Percentiles rank a stretch among this genome's conserved stretches.
Evolutionary conservation across 495 filamentous ascomycete species (phyloP).

Genomic region (Talaromyces nanjingensis): DNA sequence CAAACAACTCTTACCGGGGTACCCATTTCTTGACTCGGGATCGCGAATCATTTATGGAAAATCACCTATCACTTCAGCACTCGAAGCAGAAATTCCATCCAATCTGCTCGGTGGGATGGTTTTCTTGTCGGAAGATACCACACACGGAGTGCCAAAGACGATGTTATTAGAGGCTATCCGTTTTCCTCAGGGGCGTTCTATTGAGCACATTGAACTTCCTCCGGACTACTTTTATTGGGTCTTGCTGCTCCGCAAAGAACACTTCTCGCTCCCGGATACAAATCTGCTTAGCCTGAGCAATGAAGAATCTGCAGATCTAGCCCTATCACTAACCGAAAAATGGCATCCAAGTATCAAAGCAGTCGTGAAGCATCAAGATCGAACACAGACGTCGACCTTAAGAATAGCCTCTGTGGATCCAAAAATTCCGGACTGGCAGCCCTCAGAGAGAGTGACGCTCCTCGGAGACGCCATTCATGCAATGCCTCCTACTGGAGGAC

Average conservation of each 20-base stretch:
- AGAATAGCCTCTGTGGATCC: slow-evolving; percentile 31
- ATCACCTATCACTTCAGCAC: slow-evolving; percentile 24
- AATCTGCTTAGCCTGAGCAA: slow-evolving; percentile 15
- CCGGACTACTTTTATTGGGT: slow-evolving; percentile 37
- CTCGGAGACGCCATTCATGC: slow-evolving; percentile 55
- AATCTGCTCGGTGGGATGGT: slow-evolving; percentile 22
- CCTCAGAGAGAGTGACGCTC: slow-evolving; percentile 44
- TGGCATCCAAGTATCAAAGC: slow-evolving; percentile 28
- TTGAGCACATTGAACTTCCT: slow-evolving; percentile 15
- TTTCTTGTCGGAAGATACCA: slow-evolving; percentile 20
- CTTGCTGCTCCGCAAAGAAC: slow-evolving; percentile 17
- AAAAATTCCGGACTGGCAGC: slow-evolving; percentile 25
- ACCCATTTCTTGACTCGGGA: slow-evolving; percentile 32
- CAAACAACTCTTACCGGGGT: slow-evolving; percentile 34
- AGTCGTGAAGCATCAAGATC: slow-evolving; percentile 29
- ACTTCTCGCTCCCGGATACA: slow-evolving; percentile 15
- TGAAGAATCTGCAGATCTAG: slow-evolving; percentile 18
- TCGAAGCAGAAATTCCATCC: slow-evolving; percentile 17
- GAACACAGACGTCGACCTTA: slow-evolving; percentile 22
- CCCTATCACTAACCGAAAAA: slow-evolving; percentile 15
- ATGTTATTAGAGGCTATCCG: slow-evolving; percentile 28
- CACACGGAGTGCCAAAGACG: slow-evolving; percentile 18
- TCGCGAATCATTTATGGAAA: slow-evolving; percentile 38
- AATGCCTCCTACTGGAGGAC: slow-evolving; percentile 56
- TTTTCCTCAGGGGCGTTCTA: slow-evolving; percentile 18